These are phyloP conservation scores for Cyberlindnera mrakii DNA, from an alignment of 805 yeast genomes.

Conservation along the genomic window DNA sequence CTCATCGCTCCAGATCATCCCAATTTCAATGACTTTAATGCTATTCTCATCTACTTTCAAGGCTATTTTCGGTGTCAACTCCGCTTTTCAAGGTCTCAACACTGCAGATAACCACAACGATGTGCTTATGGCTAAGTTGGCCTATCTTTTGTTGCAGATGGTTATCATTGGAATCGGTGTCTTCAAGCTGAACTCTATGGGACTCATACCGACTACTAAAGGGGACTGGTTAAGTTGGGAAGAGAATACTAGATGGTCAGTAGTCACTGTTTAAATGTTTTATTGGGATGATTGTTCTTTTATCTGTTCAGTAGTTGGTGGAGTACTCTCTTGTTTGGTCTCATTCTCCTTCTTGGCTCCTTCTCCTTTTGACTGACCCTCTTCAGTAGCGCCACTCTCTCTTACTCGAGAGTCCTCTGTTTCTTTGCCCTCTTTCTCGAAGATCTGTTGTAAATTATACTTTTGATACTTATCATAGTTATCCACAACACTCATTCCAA, in stretches of 20 bases:
- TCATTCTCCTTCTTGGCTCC: neutral
- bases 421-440: constrained; percentile 31
- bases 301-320: no score
- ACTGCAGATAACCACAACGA: constrained; percentile 31
- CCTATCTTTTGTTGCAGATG: constrained; percentile 40
- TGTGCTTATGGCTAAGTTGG: constrained; percentile 22
- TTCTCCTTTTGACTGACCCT: neutral
- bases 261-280: neutral
- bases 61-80: constrained; percentile 55
- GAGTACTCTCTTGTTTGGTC: neutral
- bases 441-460: constrained; percentile 80
- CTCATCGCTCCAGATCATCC: constrained; percentile 79
- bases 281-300: neutral
- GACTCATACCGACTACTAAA: constrained; percentile 76
- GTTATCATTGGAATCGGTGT: constrained; percentile 67
- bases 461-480: constrained; percentile 56
- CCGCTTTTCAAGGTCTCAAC: constrained; percentile 45
- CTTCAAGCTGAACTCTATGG: constrained; percentile 84
- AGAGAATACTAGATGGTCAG: constrained; percentile 23
- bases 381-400: constrained; percentile 3
- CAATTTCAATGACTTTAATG: constrained; percentile 85
- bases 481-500: constrained; percentile 82
- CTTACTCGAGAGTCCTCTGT: constrained; percentile 12
- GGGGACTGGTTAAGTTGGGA: constrained; percentile 96
- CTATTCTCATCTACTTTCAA: constrained; percentile 71